Conservation (phyloP, 495 filamentous ascomycete species). For the Xylaria palmicola region DNA sequence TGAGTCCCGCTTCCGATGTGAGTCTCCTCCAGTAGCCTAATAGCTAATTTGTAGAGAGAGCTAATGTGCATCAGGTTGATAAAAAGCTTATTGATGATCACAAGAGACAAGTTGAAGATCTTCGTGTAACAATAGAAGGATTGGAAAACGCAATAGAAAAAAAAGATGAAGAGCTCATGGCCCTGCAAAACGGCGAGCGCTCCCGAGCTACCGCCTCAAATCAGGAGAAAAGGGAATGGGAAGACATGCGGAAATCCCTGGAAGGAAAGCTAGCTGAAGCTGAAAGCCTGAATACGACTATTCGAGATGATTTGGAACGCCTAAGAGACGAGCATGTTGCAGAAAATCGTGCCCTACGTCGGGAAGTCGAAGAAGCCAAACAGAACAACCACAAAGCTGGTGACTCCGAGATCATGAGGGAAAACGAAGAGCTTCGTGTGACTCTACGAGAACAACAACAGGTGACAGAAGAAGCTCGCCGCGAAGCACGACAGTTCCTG, state of each 20-base stretch:
- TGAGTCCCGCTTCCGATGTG: conserved; percentile 49
- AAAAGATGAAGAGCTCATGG: conserved; percentile 48
- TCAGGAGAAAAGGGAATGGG: conserved; percentile 67
- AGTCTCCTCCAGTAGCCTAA: neutral
- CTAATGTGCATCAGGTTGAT: conserved; percentile 49
- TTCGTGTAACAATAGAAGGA: conserved; percentile 70
- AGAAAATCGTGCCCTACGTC: conserved; percentile 61
- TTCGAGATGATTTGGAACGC: conserved; percentile 75
- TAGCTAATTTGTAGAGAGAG: neutral
- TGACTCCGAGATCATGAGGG: conserved; percentile 64
- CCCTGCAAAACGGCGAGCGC: conserved; percentile 42
- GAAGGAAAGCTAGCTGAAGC: conserved; percentile 78
- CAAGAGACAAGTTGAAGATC: conserved; percentile 69
- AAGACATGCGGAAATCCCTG: conserved; percentile 66
- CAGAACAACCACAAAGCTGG: conserved; percentile 27
- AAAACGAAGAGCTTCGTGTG: conserved; percentile 69
- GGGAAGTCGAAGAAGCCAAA: conserved; percentile 59
- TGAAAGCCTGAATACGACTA: conserved; percentile 69
- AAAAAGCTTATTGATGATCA: conserved; percentile 73
- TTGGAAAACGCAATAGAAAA: conserved; percentile 62
- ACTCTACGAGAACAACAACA: conserved; percentile 72
- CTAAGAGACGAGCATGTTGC: conserved; percentile 64
- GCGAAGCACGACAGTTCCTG: conserved; percentile 79
- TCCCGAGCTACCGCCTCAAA: conserved; percentile 46
- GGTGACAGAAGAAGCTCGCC: conserved; percentile 85